Conservation (phyloP, 2,329 filamentous ascomycete genomes). For the Xylariaceae sp. region DNA sequence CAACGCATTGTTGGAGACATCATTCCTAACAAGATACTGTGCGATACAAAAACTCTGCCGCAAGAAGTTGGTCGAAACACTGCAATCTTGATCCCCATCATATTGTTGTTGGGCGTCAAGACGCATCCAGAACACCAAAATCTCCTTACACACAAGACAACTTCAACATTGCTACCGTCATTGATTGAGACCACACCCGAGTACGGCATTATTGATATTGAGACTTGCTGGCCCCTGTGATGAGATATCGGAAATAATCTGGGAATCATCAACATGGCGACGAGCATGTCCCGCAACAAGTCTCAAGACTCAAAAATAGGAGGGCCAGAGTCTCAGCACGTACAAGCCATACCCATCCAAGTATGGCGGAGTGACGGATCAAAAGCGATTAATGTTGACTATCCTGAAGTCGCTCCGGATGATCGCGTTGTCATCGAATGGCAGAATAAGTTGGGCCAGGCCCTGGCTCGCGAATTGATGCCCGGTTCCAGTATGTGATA, state of each 20-base stretch:
- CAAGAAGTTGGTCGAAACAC: too few relatives aligned
- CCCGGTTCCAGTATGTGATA: conserved; percentile 12
- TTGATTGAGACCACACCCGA: too few relatives aligned
- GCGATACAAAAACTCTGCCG: too few relatives aligned
- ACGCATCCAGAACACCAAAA: too few relatives aligned
- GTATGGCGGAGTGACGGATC: conserved; percentile 17
- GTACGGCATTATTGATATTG: too few relatives aligned
- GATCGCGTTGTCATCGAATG: conserved; percentile 14
- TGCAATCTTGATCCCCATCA: too few relatives aligned
- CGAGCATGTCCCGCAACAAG: not conserved
- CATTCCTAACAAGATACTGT: too few relatives aligned
- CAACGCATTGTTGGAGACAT: too few relatives aligned
- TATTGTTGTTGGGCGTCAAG: too few relatives aligned
- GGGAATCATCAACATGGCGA: not conserved
- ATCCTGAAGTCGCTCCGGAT: conserved; percentile 13
- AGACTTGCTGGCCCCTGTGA: too few relatives aligned
- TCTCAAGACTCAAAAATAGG: not conserved
- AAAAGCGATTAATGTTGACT: conserved; percentile 12
- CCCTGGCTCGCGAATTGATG: conserved; percentile 15
- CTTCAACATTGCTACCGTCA: too few relatives aligned
- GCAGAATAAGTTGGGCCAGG: conserved; percentile 20
- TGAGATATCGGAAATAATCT: not conserved
- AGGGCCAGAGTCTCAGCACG: not conserved
- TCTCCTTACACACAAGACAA: too few relatives aligned
- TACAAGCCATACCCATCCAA: conserved; percentile 5